Percentiles rank a stretch among this genome's conserved stretches.
phyloP scores from a whole-genome alignment of 1,284 basidiomycete genomes.

The Coriolopsis trogii region DNA sequence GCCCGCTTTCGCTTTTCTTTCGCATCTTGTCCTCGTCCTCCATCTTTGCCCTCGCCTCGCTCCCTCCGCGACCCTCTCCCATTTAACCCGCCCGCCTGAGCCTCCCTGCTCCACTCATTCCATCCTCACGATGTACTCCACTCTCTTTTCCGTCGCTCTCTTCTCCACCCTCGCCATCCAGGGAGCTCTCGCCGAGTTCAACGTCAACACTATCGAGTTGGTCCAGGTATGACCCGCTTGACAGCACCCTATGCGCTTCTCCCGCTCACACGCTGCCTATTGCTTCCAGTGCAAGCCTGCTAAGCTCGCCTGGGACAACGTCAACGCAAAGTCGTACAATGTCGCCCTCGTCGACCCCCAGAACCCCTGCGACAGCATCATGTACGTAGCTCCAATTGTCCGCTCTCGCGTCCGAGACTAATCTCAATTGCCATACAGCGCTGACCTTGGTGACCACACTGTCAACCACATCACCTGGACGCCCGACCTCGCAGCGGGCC shows the following conservation, averaged over 20 bases:
- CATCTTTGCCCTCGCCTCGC: constrained; percentile 31
- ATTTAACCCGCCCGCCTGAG: constrained; percentile 23
- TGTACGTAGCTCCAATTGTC: too few species aligned
- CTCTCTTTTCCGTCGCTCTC: constrained; percentile 74
- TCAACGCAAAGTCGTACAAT: constrained; percentile 55
- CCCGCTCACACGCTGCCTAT: constrained; percentile 6
- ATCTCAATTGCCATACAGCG: constrained; percentile 33
- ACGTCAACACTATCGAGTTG: constrained; percentile 47
- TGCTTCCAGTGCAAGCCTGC: constrained; percentile 53
- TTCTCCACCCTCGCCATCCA: constrained; percentile 56
- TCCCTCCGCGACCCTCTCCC: constrained; percentile 11
- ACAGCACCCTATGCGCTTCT: neutral
- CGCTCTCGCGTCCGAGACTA: neutral
- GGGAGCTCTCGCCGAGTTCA: constrained; percentile 55
- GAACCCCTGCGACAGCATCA: constrained; percentile 57
- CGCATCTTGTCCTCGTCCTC: constrained; percentile 24
- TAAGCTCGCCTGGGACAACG: constrained; percentile 56
- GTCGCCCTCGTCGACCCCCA: constrained; percentile 54
- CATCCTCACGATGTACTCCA: constrained; percentile 64
- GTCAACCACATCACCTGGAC: constrained; percentile 49
- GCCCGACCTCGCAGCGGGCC: constrained; percentile 50
- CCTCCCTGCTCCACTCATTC: constrained; percentile 32
- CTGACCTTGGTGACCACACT: constrained; percentile 60
- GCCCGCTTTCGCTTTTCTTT: constrained; percentile 24
- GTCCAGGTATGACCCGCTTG: constrained; percentile 48